A percentile compares a stretch with the other conserved stretches of the same genome.
Conservation (phyloP, 1,284 basidiomycete genomes). For the Thecaphora frezii region DNA sequence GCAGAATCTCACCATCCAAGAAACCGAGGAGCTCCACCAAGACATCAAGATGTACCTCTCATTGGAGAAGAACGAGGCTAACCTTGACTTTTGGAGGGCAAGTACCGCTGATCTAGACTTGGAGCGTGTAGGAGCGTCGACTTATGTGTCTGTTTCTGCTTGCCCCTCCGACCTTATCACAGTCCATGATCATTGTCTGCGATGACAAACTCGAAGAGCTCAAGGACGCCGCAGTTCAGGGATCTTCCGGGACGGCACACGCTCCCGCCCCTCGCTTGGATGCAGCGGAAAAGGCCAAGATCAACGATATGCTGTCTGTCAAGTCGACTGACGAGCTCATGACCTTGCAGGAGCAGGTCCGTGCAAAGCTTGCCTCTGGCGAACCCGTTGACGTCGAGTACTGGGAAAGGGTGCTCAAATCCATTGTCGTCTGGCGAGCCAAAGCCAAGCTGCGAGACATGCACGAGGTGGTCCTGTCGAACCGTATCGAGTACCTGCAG, state of each 20-base stretch:
- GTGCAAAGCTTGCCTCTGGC: conserved; percentile 81
- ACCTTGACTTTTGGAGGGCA: conserved; percentile 96
- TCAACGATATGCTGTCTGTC: conserved; percentile 46
- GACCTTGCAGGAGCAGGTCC: conserved; percentile 80
- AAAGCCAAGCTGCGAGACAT: conserved; percentile 88
- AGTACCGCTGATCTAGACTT: conserved; percentile 60
- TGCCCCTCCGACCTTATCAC: no score
- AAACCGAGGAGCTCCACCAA: conserved; percentile 88
- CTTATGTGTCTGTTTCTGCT: no score
- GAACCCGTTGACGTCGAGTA: conserved; percentile 97
- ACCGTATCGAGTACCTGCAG: conserved; percentile 89
- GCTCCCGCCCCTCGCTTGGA: conserved; percentile 31
- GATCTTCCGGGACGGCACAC: not conserved
- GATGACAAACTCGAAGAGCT: conserved; percentile 80
- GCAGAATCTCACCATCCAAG: conserved; percentile 80
- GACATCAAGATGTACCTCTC: conserved; percentile 90
- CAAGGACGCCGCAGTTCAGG: conserved; percentile 51
- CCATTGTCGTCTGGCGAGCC: conserved; percentile 96
- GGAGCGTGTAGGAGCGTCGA: no score
- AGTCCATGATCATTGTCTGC: conserved; percentile 97
- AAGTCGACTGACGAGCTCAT: conserved; percentile 69
- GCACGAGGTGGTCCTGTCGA: conserved; percentile 93
- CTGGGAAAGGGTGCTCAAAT: conserved; percentile 90
- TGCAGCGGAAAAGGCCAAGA: conserved; percentile 43
- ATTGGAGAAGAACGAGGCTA: conserved; percentile 79